Conservation (phyloP, 345 rosid genomes). For the Rhizophora apiculata region DNA sequence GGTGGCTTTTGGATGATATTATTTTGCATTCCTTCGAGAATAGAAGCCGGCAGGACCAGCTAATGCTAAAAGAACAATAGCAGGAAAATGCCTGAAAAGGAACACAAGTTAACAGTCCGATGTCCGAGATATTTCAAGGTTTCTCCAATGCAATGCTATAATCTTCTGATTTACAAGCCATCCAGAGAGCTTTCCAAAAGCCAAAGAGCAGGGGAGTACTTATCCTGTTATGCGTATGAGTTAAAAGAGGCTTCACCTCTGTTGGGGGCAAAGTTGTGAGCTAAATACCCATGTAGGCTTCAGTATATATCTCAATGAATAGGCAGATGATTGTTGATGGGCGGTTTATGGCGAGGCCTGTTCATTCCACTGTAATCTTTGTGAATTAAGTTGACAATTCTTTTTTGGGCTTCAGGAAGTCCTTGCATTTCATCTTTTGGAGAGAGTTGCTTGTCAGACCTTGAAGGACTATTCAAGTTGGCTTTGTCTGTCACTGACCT, state of each 20-base stretch:
- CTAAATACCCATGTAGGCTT: neutral
- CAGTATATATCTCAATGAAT: slow-evolving; percentile 20
- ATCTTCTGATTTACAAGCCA: neutral
- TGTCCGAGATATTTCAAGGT: too few relatives aligned
- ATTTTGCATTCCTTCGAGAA: too few relatives aligned
- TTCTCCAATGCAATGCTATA: too few relatives aligned
- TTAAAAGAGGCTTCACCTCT: slow-evolving; percentile 9
- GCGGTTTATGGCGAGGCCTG: slow-evolving; percentile 43
- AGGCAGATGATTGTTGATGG: slow-evolving; percentile 44
- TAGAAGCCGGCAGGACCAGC: too few relatives aligned
- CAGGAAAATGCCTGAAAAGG: too few relatives aligned
- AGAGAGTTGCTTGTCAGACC: neutral
- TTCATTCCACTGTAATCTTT: slow-evolving; percentile 35
- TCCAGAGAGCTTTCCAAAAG: neutral
- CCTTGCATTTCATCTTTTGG: slow-evolving; percentile 25
- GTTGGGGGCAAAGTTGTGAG: slow-evolving; percentile 29
- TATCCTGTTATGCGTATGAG: slow-evolving; percentile 1
- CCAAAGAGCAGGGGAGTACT: neutral
- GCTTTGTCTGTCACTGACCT: slow-evolving; percentile 13
- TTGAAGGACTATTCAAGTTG: slow-evolving; percentile 15
- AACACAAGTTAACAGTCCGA: too few relatives aligned
- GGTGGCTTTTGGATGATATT: too few relatives aligned
- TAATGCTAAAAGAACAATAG: too few relatives aligned
- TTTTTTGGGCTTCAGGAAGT: slow-evolving; percentile 30
- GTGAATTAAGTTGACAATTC: slow-evolving; percentile 34